phyloP scores from a whole-genome alignment of 371 early-diverging fungal species.

The Gilbertella persicaria region DNA sequence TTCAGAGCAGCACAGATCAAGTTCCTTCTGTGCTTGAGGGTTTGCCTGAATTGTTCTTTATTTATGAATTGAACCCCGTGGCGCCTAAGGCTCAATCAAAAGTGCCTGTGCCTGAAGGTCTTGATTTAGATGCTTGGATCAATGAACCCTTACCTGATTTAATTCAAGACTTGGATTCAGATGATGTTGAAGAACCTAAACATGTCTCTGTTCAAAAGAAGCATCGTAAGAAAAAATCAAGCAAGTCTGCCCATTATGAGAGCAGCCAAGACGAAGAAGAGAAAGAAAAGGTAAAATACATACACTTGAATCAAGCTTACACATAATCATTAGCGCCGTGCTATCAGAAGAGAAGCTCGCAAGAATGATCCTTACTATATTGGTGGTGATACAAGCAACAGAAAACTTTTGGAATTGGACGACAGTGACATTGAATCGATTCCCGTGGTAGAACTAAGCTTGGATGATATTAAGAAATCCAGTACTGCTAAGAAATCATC shows the following conservation, averaged over 20 bases:
- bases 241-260: conserved; percentile 19
- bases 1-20: conserved; percentile 10
- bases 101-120: conserved; percentile 86
- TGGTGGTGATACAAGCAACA: conserved; percentile 26
- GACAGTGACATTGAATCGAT: conserved; percentile 76
- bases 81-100: conserved; percentile 90
- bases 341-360: conserved; percentile 60
- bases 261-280: conserved; percentile 45
- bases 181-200: conserved; percentile 11
- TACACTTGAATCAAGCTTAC: background rate
- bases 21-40: conserved; percentile 47
- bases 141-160: conserved; percentile 70
- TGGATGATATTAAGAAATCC: conserved; percentile 55
- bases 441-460: conserved; percentile 74
- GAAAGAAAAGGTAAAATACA: conserved; percentile 28
- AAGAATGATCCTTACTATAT: conserved; percentile 82
- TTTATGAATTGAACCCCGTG: conserved; percentile 90
- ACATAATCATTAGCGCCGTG: conserved; percentile 46
- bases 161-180: conserved; percentile 43
- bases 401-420: conserved; percentile 38
- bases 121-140: conserved; percentile 86
- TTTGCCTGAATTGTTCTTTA: conserved; percentile 67
- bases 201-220: background rate
- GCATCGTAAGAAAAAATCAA: conserved; percentile 29
- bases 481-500: conserved; percentile 27